Base-by-base conservation (phyloP, 352 stramenopile genomes). In the Pythium scleroteichum region DNA sequence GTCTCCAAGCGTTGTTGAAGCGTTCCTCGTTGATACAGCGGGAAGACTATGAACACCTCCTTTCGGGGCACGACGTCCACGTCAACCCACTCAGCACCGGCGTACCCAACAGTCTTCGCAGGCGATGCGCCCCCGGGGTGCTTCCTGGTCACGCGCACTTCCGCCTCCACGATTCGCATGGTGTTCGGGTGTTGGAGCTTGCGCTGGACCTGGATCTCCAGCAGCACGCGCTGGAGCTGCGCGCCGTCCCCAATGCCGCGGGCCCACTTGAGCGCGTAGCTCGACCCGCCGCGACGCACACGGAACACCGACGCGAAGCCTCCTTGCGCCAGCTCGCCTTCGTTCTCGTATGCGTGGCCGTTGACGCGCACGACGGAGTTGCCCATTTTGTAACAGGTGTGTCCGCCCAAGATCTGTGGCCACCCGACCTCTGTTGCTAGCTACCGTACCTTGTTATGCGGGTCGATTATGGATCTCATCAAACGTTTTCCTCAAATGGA, bases 141-240 rank as follows among this genome's bases (percentile, higher is more conserved):
- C 14, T 24, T 38, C 0, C 32, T 40, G 33, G 40, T 48, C 24
- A 71, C 32, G 14, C 74, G 68, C 54, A 88, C 63, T 57, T 88
- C 81, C 1, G 75, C 64, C 26, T 74, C 72, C n/a, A 88, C 39
- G 10, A 95, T 68, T 10, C 55, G 66, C 63, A 93, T 42, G 17
- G 75, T 62, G 49, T 94, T 81, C 0, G 53, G 61, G 60, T 92
- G 78, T 49, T 69, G 69, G 24, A 96, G 62, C 33, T 63, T 64
- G 20, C 76, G 65, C 59, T 92, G 81, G 53, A 94, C 73, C 55
- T 79, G 66, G 49, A 96, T 79, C 68, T 96, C 85, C 20, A 88
- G 65, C 49, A 85, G 64, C 50, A 88, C 58, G 6, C 85, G 75
- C 66, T 77, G 63, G 23, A 91, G 53, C 19, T 88, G 67, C 55